Evolutionary conservation across 1,284 basidiomycete genomes (phyloP).

Genomic region (Cutaneotrichosporon cyanovorans): DNA sequence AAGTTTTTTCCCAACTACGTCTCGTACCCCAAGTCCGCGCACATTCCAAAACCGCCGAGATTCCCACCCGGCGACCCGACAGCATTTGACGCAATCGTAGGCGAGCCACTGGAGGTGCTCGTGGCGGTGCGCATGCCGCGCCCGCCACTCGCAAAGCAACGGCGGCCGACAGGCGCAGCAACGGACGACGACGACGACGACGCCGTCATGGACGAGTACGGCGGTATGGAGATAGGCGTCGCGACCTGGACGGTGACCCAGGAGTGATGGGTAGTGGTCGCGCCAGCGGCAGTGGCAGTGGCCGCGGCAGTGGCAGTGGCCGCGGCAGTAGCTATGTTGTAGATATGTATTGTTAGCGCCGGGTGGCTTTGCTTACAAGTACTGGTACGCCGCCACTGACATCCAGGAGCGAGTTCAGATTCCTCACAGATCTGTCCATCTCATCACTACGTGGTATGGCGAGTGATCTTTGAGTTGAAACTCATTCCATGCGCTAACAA

Average conservation of each 20-base stretch:
- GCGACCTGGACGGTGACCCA: slow-evolving; percentile 1
- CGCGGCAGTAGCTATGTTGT: no score
- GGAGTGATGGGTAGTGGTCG: neutral
- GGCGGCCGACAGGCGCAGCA: no score
- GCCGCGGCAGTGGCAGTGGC: no score
- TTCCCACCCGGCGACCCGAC: slow-evolving; percentile 14
- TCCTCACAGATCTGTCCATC: no score
- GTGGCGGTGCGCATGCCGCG: slow-evolving; percentile 37
- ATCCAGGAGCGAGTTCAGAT: no score
- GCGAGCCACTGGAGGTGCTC: slow-evolving; percentile 30
- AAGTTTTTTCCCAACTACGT: slow-evolving; percentile 40
- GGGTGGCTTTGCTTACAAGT: no score
- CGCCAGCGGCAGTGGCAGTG: no score
- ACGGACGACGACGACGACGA: slow-evolving; percentile 12
- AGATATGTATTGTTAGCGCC: no score
- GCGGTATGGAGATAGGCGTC: slow-evolving; percentile 16
- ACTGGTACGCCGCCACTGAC: no score
- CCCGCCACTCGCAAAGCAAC: neutral
- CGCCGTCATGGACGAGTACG: slow-evolving; percentile 15
- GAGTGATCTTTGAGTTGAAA: no score
- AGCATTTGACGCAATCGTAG: slow-evolving; percentile 21
- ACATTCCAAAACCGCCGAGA: slow-evolving; percentile 24
- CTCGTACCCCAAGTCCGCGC: slow-evolving; percentile 31
- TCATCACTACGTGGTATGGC: no score
- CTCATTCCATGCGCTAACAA: no score